Evolutionary conservation across 495 filamentous ascomycete genomes (phyloP).

Genomic region (Hypoxylon cercidicola): DNA sequence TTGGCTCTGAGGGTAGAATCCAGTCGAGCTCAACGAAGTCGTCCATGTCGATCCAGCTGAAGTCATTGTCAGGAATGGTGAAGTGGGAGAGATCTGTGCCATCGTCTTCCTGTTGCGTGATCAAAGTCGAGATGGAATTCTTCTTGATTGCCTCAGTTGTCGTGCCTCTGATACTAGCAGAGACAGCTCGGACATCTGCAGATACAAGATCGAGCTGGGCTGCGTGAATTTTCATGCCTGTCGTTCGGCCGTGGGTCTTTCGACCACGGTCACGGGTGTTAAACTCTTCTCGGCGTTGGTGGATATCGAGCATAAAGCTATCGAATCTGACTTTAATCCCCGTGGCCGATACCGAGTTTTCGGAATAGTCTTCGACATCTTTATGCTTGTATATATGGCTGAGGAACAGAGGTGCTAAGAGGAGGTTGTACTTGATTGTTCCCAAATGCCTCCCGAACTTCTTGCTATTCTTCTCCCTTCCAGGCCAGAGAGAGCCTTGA

Average conservation of each 20-base stretch:
- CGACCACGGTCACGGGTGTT: conserved; percentile 77
- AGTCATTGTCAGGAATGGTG: conserved; percentile 92
- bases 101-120: conserved; percentile 60
- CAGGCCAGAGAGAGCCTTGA: conserved; percentile 90
- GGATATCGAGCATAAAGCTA: conserved; percentile 94
- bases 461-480: conserved; percentile 93
- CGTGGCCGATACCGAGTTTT: conserved; percentile 86
- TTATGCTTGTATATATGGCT: conserved; percentile 99
- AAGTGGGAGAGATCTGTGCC: conserved; percentile 83
- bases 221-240: conserved; percentile 92
- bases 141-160: conserved; percentile 76
- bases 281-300: conserved; percentile 93
- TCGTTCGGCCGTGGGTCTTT: conserved; percentile 79
- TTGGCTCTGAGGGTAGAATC: conserved; percentile 89
- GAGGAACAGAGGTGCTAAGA: conserved; percentile 91
- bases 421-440: conserved; percentile 95
- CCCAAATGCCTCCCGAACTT: conserved; percentile 97
- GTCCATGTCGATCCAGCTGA: conserved; percentile 98
- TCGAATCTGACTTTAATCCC: conserved; percentile 93
- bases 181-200: conserved; percentile 92
- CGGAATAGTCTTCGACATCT: conserved; percentile 85
- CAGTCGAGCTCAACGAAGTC: conserved; percentile 98
- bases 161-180: conserved; percentile 85
- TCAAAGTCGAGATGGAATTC: conserved; percentile 60
- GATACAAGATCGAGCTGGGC: conserved; percentile 91